Base-by-base conservation (phyloP, 1,139 yeast genomes). In the Pichia norvegensis region DNA sequence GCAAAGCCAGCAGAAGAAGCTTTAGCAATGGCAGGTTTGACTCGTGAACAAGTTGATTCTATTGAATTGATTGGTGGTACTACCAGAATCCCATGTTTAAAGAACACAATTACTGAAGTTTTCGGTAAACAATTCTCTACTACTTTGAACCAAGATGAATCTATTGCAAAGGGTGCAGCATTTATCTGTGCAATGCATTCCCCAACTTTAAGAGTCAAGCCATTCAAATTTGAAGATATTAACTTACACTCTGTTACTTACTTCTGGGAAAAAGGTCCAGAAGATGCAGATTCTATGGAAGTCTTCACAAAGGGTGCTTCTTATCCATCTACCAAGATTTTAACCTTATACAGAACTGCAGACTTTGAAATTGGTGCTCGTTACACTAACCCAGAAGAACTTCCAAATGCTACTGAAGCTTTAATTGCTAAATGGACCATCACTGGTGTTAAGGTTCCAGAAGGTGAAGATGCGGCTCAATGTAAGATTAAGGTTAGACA, bases 101-200 rank as follows among this genome's bases (percentile, higher is more conserved):
- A 92, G 78, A 77, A 81, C 58, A 83, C 78, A 66, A 76, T 92
- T 60, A 61, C 83, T 58, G 85, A 84, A 64, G 74, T 85, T 55
- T 87, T 92, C 65, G 88, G 86, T 65, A 87, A 87, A 76, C 83
- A 74, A 59, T 77, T 92, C 65, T 86, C 97, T 40, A 85, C 86
- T 74, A 94, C 97, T 59, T 80, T 94, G 71, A 92, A 94, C 78
- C 97, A 90, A 74, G 99, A 92, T 66, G 99, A 92, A 77, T 97
- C 98, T 54, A 84, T 90, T 67, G 97, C 98, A 52, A 85, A 94
- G 70, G 99, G 99, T 75, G 95, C 95, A 59, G 97, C 99, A 46
- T 94, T 92, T 72, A 86, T 94, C 63, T 92, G 98, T 70, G 99
- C 98, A 59, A 86, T 90, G 72, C 97, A 90, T 77, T 92, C 98